Evolutionary conservation across 2,329 filamentous ascomycete genomes (phyloP).

Genomic region (Epicoccum sorghinum): DNA sequence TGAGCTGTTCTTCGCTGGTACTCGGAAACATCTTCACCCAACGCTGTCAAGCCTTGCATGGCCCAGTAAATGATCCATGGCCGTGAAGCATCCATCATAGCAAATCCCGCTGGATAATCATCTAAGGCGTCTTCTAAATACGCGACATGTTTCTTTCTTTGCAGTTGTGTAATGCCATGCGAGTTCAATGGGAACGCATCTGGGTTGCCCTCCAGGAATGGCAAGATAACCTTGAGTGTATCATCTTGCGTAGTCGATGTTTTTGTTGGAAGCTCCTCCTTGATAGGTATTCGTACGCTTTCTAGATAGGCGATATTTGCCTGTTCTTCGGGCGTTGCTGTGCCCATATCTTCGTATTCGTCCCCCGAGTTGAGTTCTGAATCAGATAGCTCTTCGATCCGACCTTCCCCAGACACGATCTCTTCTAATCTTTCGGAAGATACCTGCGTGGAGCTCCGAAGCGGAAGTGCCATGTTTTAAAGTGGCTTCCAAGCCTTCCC

Average conservation of each 20-base stretch:
- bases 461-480: constrained; percentile 36
- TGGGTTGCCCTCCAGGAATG: constrained; percentile 65
- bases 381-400: constrained; percentile 48
- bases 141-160: constrained; percentile 63
- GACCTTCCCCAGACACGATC: constrained; percentile 28
- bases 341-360: constrained; percentile 48
- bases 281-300: constrained; percentile 59
- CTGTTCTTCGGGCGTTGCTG: constrained; percentile 33
- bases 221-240: constrained; percentile 71
- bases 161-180: constrained; percentile 76
- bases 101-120: constrained; percentile 72
- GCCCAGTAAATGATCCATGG: constrained; percentile 98
- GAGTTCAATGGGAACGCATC: constrained; percentile 65
- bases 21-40: constrained; percentile 73
- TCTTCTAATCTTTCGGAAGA: constrained; percentile 38
- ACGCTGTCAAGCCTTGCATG: constrained; percentile 72
- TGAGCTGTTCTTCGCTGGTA: constrained; percentile 72
- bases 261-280: constrained; percentile 69
- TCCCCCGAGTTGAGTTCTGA: constrained; percentile 23
- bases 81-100: constrained; percentile 80
- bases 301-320: constrained; percentile 39
- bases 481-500: constrained; percentile 4
- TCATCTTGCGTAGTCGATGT: constrained; percentile 72
- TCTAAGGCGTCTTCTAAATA: constrained; percentile 65
- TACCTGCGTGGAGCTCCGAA: constrained; percentile 24